Base-by-base conservation (phyloP, 2,329 filamentous ascomycete species). In the Fusarium xylarioides region DNA sequence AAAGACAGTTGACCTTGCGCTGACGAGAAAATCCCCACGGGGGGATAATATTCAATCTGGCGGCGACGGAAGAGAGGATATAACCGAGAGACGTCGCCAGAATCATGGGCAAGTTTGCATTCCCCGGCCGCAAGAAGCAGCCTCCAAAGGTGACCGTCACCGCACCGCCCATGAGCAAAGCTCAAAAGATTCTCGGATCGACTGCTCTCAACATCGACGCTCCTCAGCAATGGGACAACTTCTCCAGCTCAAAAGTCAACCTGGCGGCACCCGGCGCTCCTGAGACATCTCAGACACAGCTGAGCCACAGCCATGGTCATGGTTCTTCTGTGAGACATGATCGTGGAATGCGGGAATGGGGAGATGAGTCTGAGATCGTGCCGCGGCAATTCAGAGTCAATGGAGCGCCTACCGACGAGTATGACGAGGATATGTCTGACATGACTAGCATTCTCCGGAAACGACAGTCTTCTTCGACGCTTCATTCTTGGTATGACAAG, bases 401-500 rank as follows among this genome's bases (percentile, higher is more conserved):
- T 18, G 71, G 52, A 19, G 58, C 57, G 58, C 66, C 65, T 34
- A 71, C 62, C 16, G 74, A 77, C n/a, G 68, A 71, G 32, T 75
- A 75, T 30, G 72, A 76, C 43, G 76, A 80, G 11, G 76, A 79
- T 28, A 74, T 78, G 50, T 84, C 84, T 12, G 85, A 87, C 52
- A 81, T 82, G 28, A 84, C 84, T 6, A 85, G 82, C 62, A 66
- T 77, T 21, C 69, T 88, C 40, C 82, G 84, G 44, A 85, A 87
- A 54, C 85, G 84, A 37, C 82, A 84, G 50, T 90, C 88, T 5
- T 85, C 82, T 42, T 89, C 88, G 9, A 89, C 88, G n/a, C 85
- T 89, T 66, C 82, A 82, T 37, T 88, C 87, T 2, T 88, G 86
- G 79, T 90, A 90, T 78, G 88, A 90, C 79, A 86, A 87, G 75